Conservation (phyloP, 768 basidiomycete species). For the Agaricus sinodeliciosus region DNA sequence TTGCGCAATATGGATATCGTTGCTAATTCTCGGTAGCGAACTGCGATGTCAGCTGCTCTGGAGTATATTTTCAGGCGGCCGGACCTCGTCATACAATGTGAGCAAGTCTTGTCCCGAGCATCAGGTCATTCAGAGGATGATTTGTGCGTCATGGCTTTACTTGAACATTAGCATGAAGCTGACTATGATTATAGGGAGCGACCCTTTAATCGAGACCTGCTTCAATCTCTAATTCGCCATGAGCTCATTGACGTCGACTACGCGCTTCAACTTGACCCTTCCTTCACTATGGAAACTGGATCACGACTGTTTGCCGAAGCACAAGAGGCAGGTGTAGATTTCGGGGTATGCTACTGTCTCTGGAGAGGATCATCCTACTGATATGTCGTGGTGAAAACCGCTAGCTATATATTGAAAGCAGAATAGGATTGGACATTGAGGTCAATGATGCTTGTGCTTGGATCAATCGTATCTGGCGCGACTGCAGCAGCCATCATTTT, state of each 20-base stretch:
- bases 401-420: slow-evolving; percentile 52
- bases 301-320: slow-evolving; percentile 52
- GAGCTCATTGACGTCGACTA: slow-evolving; percentile 51
- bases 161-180: not conserved
- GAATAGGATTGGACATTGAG: slow-evolving; percentile 44
- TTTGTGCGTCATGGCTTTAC: slow-evolving; percentile 15
- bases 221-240: slow-evolving; percentile 46
- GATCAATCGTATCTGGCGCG: slow-evolving; percentile 44
- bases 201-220: slow-evolving; percentile 39
- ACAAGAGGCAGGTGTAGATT: slow-evolving; percentile 49
- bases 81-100: slow-evolving; percentile 52
- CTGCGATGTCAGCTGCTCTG: slow-evolving; percentile 17
- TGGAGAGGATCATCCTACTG: slow-evolving; percentile 5
- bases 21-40: slow-evolving; percentile 18
- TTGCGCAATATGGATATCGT: not conserved
- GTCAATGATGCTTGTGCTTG: slow-evolving; percentile 30
- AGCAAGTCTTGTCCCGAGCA: slow-evolving; percentile 34
- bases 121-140: slow-evolving; percentile 24
- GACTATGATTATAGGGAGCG: slow-evolving; percentile 11
- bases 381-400: slow-evolving; percentile 9
- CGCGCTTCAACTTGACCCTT: slow-evolving; percentile 45
- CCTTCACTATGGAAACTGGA: slow-evolving; percentile 38
- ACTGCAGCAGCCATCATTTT: slow-evolving; percentile 47
- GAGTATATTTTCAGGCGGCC: slow-evolving; percentile 26
- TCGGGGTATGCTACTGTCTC: slow-evolving; percentile 39